A percentile compares a stretch with the other conserved stretches of the same genome.
Evolutionary conservation across 2,329 filamentous ascomycete species (phyloP).

Genomic region (Acarospora socialis): DNA sequence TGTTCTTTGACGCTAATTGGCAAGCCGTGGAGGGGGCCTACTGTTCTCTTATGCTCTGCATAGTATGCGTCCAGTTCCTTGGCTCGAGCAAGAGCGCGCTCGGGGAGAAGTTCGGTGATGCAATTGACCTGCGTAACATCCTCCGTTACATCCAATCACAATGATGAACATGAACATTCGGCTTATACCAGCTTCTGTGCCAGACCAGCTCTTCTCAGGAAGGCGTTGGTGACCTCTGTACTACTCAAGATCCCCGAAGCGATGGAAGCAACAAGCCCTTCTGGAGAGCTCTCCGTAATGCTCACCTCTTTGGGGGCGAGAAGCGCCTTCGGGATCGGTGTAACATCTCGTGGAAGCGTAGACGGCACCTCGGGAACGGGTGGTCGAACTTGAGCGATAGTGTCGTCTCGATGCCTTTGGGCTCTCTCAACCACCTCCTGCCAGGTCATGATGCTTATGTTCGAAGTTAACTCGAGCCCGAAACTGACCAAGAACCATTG

Average conservation of each 20-base stretch:
- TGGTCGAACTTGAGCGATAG: constrained; percentile 24
- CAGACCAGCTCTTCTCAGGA: constrained; percentile 39
- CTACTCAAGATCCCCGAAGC: constrained; percentile 30
- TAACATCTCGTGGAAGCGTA: constrained; percentile 27
- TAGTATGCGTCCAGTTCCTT: constrained; percentile 28
- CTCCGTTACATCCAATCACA: not conserved
- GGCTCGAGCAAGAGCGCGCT: constrained; percentile 25
- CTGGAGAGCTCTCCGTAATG: constrained; percentile 37
- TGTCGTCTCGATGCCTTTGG: constrained; percentile 26
- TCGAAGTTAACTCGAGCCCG: no score
- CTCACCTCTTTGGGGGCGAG: constrained; percentile 34
- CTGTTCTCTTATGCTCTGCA: constrained; percentile 21
- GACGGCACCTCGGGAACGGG: constrained; percentile 22
- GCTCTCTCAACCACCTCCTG: constrained; percentile 23
- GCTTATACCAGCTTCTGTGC: constrained; percentile 33
- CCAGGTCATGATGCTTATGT: constrained; percentile 17
- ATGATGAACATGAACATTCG: not conserved
- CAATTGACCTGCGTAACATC: constrained; percentile 27
- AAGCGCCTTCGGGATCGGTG: constrained; percentile 30
- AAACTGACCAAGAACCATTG: no score
- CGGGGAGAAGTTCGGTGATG: constrained; percentile 29
- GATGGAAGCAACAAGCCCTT: constrained; percentile 28
- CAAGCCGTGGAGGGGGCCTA: constrained; percentile 36
- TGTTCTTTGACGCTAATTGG: constrained; percentile 34
- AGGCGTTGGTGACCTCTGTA: constrained; percentile 36